Evolutionary conservation across 2,329 filamentous ascomycete genomes (phyloP).

Genomic region (Bimuria novae-zelandiae): DNA sequence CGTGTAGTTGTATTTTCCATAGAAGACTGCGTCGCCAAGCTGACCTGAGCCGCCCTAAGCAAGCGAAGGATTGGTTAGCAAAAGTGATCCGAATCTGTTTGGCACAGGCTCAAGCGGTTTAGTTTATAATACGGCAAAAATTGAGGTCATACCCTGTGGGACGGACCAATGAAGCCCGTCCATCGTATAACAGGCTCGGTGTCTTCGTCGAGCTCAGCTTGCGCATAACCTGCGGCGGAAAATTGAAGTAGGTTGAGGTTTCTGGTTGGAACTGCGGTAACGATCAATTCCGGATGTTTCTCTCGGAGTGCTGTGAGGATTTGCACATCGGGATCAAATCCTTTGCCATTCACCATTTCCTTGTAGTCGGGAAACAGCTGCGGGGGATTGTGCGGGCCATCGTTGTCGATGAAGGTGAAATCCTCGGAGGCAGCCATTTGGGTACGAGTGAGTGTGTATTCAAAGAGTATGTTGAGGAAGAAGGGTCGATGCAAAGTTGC

Average conservation of each 20-base stretch:
- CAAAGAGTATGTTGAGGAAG: background rate
- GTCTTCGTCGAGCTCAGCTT: conserved; percentile 43
- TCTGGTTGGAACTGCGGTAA: conserved; percentile 44
- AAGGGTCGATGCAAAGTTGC: background rate
- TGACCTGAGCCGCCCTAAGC: conserved; percentile 31
- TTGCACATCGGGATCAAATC: conserved; percentile 47
- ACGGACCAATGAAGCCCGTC: conserved; percentile 43
- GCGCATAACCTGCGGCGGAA: conserved; percentile 48
- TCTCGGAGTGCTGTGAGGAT: conserved; percentile 43
- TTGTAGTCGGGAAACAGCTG: conserved; percentile 45
- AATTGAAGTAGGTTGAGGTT: conserved; percentile 49
- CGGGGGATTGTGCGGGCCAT: conserved; percentile 14
- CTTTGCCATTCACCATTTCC: conserved; percentile 40
- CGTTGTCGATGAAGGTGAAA: conserved; percentile 39
- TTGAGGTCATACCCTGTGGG: conserved; percentile 31
- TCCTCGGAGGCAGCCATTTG: conserved; percentile 31
- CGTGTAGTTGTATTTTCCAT: conserved; percentile 47
- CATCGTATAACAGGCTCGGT: conserved; percentile 45
- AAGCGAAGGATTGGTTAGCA: background rate
- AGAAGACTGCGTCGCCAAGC: conserved; percentile 46
- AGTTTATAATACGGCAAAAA: too few relatives aligned
- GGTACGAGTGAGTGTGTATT: background rate
- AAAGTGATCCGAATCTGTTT: too few relatives aligned
- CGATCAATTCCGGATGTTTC: conserved; percentile 44
- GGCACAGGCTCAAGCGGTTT: too few relatives aligned